These are phyloP conservation scores for Sapria himalayana DNA, from an alignment of 345 rosid species.

Conservation along the genomic window DNA sequence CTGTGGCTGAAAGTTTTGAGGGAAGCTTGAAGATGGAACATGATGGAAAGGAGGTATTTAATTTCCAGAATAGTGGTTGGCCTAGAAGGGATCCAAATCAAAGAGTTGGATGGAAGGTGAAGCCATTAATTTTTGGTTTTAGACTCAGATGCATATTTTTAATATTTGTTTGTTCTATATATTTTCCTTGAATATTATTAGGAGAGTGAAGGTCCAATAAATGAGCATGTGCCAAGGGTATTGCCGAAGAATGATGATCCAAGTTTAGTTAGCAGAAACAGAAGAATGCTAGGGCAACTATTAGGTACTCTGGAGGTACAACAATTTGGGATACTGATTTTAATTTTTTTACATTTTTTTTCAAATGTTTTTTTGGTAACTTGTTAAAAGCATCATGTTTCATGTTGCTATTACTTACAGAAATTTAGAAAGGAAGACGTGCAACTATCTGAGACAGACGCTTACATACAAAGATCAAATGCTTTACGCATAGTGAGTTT, in stretches of 20 bases:
- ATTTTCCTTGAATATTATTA: constrained; percentile 7
- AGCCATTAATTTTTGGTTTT: neutral
- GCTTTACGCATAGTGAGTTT: constrained; percentile 58
- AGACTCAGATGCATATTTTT: neutral
- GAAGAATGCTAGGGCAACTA: constrained; percentile 90
- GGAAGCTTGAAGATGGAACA: constrained; percentile 11
- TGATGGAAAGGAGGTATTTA: constrained; percentile 19
- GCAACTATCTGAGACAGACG: constrained; percentile 70
- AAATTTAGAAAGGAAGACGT: constrained; percentile 86
- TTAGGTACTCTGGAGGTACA: constrained; percentile 92
- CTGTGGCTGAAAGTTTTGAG: constrained; percentile 13
- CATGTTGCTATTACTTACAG: too few relatives aligned
- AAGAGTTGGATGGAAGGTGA: constrained; percentile 32
- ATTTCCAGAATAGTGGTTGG: constrained; percentile 24
- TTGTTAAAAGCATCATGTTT: too few relatives aligned
- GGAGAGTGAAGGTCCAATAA: constrained; percentile 27
- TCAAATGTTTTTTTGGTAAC: too few relatives aligned
- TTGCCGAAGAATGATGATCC: constrained; percentile 91
- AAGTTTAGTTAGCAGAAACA: constrained; percentile 70
- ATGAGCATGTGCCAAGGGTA: constrained; percentile 66
- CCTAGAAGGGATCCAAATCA: constrained; percentile 35
- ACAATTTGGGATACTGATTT: too few relatives aligned
- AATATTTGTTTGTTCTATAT: neutral
- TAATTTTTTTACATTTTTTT: too few relatives aligned
- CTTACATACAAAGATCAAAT: constrained; percentile 59